Evolutionary conservation across 768 basidiomycete genomes (phyloP), one percentile per base, ranked within the genome.

Genomic region (Hygrophorus pudorinus): DNA sequence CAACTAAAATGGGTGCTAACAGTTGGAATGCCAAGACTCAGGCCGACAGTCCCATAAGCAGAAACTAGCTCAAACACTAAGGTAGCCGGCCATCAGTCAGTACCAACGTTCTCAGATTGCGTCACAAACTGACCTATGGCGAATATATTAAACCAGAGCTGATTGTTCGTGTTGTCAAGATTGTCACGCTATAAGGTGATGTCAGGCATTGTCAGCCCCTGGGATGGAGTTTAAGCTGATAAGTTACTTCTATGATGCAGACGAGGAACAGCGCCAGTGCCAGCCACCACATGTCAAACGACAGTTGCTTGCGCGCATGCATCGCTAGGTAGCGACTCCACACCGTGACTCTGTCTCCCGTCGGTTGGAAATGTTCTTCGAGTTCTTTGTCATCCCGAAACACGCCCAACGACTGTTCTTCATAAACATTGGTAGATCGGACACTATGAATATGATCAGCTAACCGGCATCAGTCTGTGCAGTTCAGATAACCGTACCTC

Each of bases 261-360:
- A 97, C 70, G 1, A 96, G 61, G 63, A 92, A 91, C 10, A 97
- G 61, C 0, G 88, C 90, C 10, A 89, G 60, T 0, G 69, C 85
- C 16, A 98, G 61, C 91, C 91, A 96, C 94, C 93, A 96, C 76
- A 97, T 90, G 62, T 96, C 93, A 50, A 96, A 97, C 2, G 93
- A 86, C 46, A 99, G 77, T 58, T 99, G 94, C 52, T 72, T 76
- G 38, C 87, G 75, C 9, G 83, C 83, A 58, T 94, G 91, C 75
- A 81, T 77, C 1, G 81, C 74, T 13, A 91, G 63, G 57, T 91
- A 86, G 28, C 73, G 74, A 50, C 85, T 75, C 85, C 85, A 86
- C 11, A 83, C 73, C 1, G 72, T 70, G 40, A 78, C 72, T 33
- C 81, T 68, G 32, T 67, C 62, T 6, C 75, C 75, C 21, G 58